Evolutionary conservation across 768 basidiomycete species (phyloP).

Genomic region (Dacryopinax primogenitus): DNA sequence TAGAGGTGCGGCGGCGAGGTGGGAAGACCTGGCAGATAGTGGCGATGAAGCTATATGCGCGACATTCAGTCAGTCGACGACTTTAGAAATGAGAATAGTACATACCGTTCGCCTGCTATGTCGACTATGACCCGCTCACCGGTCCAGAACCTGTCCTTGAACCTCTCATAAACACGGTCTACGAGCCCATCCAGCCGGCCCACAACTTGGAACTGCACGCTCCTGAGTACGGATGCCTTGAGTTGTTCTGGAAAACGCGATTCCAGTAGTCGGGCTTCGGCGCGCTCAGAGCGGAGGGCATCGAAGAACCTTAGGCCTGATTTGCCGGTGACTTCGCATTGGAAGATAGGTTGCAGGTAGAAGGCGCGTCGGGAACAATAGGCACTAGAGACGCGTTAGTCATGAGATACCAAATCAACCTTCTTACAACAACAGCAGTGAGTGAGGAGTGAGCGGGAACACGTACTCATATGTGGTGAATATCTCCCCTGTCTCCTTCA

Average conservation of each 20-base stretch:
- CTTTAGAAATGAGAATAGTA: neutral
- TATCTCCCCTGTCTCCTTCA: slow-evolving; percentile 91
- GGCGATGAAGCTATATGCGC: slow-evolving; percentile 9
- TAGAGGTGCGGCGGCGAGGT: slow-evolving; percentile 24
- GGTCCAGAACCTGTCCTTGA: slow-evolving; percentile 87
- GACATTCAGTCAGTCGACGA: neutral
- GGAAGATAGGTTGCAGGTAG: slow-evolving; percentile 86
- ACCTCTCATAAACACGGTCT: slow-evolving; percentile 88
- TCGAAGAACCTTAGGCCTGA: slow-evolving; percentile 88
- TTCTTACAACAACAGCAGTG: slow-evolving; percentile 20
- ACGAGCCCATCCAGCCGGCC: slow-evolving; percentile 91
- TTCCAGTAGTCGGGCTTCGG: slow-evolving; percentile 81
- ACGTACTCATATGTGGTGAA: slow-evolving; percentile 92
- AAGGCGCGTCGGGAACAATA: slow-evolving; percentile 90
- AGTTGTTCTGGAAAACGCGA: slow-evolving; percentile 83
- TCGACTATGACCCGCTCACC: slow-evolving; percentile 87
- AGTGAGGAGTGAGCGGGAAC: slow-evolving; percentile 19
- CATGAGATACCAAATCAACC: slow-evolving; percentile 27
- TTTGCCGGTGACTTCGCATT: slow-evolving; percentile 95
- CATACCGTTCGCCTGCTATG: slow-evolving; percentile 69
- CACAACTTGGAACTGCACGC: slow-evolving; percentile 97
- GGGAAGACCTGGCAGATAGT: slow-evolving; percentile 18
- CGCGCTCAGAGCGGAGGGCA: slow-evolving; percentile 80
- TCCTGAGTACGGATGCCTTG: slow-evolving; percentile 78
- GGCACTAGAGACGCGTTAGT: slow-evolving; percentile 32